Conservation (phyloP, 805 yeast species). For the Hermanozyma aechmeae region DNA sequence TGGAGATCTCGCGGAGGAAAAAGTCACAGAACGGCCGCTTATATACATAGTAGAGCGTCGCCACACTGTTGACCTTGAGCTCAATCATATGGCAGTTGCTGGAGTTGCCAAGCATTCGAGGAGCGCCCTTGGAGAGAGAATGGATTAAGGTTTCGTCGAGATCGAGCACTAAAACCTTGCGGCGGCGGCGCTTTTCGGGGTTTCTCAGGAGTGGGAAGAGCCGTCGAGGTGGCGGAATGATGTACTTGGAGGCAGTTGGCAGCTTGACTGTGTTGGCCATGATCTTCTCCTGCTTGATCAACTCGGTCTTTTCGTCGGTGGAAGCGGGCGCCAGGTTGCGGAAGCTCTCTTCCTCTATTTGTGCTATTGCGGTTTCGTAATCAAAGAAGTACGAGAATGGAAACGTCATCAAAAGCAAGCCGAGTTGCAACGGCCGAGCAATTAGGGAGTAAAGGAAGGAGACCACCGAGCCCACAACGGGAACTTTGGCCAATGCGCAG, state of each 20-base stretch:
- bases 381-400: conserved; percentile 41
- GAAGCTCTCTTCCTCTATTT: background rate
- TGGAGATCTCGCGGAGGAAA: conserved; percentile 65
- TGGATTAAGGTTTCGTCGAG: conserved; percentile 93
- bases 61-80: conserved; percentile 56
- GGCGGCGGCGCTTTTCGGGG: conserved; percentile 25
- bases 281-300: conserved; percentile 31
- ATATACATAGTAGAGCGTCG: conserved; percentile 81
- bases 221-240: conserved; percentile 38
- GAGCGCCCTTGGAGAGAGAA: conserved; percentile 65
- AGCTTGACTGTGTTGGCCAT: conserved; percentile 31
- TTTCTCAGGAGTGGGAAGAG: conserved; percentile 32
- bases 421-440: conserved; percentile 40
- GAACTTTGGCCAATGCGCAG: background rate
- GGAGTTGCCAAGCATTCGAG: conserved; percentile 28
- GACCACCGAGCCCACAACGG: background rate
- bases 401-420: conserved; percentile 44
- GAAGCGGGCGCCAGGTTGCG: too few relatives aligned
- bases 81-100: conserved; percentile 62
- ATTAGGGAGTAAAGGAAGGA: conserved; percentile 39
- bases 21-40: conserved; percentile 88
- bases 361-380: conserved; percentile 1
- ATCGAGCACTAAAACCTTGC: conserved; percentile 75
- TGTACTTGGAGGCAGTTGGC: conserved; percentile 33
- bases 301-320: conserved; percentile 22